phyloP scores from a whole-genome alignment of 1,139 yeast genomes.

The Lodderomyces metapsilosis region DNA sequence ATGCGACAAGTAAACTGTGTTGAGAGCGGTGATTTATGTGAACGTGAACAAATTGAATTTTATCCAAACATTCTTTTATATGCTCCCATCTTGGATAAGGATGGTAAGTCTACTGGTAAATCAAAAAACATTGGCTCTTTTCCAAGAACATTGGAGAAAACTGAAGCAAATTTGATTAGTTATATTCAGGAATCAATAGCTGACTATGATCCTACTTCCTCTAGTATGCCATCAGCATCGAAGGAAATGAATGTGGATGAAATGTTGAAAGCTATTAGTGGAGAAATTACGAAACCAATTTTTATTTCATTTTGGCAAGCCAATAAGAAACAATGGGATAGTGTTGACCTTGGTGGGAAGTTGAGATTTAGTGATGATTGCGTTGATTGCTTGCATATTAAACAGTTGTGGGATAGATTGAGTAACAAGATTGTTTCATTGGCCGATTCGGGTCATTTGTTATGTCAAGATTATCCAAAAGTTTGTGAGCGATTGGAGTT shows the following conservation, averaged over 20 bases:
- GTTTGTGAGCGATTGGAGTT: slow-evolving; percentile 55
- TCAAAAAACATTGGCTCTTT: slow-evolving; percentile 42
- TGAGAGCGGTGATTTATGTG: slow-evolving; percentile 70
- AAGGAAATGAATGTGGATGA: slow-evolving; percentile 29
- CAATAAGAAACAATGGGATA: slow-evolving; percentile 37
- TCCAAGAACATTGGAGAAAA: slow-evolving; percentile 47
- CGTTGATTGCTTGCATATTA: slow-evolving; percentile 48
- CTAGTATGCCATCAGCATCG: slow-evolving; percentile 41
- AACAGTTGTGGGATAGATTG: slow-evolving; percentile 56
- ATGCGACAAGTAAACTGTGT: slow-evolving; percentile 74
- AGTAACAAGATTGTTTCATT: slow-evolving; percentile 46
- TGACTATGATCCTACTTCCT: slow-evolving; percentile 38
- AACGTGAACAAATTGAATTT: slow-evolving; percentile 50
- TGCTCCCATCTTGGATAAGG: slow-evolving; percentile 44
- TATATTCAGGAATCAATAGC: slow-evolving; percentile 55
- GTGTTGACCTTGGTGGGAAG: slow-evolving; percentile 36
- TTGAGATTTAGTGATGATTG: slow-evolving; percentile 38
- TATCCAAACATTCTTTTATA: slow-evolving; percentile 65
- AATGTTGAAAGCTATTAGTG: slow-evolving; percentile 44
- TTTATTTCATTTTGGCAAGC: slow-evolving; percentile 69
- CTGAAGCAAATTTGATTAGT: slow-evolving; percentile 46
- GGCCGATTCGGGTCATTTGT: slow-evolving; percentile 56
- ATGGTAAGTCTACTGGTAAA: slow-evolving; percentile 25
- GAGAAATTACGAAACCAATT: slow-evolving; percentile 45
- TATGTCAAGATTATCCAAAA: slow-evolving; percentile 49